Evolutionary conservation across 345 rosid genomes (phyloP).

Genomic region (Citrus sp.): DNA sequence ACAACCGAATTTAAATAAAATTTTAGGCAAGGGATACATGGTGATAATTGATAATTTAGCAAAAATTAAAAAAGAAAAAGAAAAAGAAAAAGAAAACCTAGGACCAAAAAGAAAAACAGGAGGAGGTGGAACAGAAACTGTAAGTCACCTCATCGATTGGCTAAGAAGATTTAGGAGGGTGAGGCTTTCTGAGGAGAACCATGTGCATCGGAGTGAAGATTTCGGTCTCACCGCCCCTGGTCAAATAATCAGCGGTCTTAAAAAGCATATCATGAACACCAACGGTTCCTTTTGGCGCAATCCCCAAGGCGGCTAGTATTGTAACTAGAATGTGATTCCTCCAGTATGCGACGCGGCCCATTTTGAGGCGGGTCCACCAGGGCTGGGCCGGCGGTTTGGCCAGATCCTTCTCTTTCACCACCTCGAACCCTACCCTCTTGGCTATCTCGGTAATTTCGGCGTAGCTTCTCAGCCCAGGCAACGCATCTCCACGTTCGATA

Average conservation of each 20-base stretch:
- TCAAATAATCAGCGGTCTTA: constrained; percentile 77
- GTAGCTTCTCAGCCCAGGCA: constrained; percentile 74
- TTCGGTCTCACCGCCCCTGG: constrained; percentile 80
- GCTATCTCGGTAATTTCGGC: constrained; percentile 64
- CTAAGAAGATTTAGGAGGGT: constrained; percentile 23
- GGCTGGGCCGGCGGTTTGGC: constrained; percentile 77
- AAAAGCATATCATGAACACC: constrained; percentile 95
- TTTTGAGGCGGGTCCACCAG: constrained; percentile 89
- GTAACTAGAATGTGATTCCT: constrained; percentile 89
- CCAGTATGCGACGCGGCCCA: constrained; percentile 91
- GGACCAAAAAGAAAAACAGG: constrained; percentile 10
- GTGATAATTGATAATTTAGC: neutral
- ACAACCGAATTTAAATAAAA: constrained; percentile 11
- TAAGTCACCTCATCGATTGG: constrained; percentile 7
- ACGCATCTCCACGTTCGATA: constrained; percentile 86
- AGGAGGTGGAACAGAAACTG: neutral
- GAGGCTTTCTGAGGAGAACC: constrained; percentile 89
- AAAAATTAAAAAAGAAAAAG: neutral
- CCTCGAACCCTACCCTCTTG: constrained; percentile 73
- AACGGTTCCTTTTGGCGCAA: constrained; percentile 92
- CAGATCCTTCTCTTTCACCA: constrained; percentile 77
- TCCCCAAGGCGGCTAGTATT: constrained; percentile 56
- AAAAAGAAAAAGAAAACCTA: neutral
- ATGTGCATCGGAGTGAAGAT: constrained; percentile 95
- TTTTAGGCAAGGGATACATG: constrained; percentile 13